These are phyloP conservation scores for Carnegiea gigantea DNA, from an alignment of 179 eudicot genomes.

Conservation along the genomic window DNA sequence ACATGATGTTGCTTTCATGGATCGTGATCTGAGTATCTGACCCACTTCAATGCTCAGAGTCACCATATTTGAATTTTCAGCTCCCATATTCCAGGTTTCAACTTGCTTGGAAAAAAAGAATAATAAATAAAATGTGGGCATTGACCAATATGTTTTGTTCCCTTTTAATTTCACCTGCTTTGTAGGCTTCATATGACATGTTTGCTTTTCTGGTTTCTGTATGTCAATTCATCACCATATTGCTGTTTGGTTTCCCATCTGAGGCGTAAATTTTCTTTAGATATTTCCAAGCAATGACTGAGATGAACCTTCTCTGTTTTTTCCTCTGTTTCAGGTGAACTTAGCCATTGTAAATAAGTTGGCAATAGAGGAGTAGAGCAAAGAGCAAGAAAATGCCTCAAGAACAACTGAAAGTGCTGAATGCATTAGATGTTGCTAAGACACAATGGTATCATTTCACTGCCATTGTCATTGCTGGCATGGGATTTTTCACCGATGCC, in stretches of 20 bases:
- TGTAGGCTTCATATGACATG: not conserved
- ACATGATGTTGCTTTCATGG: not conserved
- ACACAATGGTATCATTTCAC: slow-evolving; percentile 57
- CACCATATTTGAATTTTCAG: slow-evolving; percentile 3
- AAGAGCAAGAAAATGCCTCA: not conserved
- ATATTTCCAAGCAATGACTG: not conserved
- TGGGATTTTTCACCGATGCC: slow-evolving; percentile 57
- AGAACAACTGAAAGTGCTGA: slow-evolving; percentile 39
- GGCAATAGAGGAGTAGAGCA: not conserved
- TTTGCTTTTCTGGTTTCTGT: not conserved
- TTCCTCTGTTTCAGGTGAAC: slow-evolving; percentile 3
- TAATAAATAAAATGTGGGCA: not conserved
- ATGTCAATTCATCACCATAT: not conserved
- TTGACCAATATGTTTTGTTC: not conserved
- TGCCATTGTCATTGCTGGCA: slow-evolving; percentile 46
- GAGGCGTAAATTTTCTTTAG: not conserved
- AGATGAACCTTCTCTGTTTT: not conserved
- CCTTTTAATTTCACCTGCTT: not conserved
- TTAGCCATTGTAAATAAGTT: not conserved
- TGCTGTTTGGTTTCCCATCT: not conserved
- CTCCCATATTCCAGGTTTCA: not conserved
- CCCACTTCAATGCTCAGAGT: not conserved
- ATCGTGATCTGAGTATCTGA: not conserved
- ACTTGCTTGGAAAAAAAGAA: not conserved
- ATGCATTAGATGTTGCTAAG: slow-evolving; percentile 46